Evolutionary conservation across 352 stramenopile genomes (phyloP).

Genomic region (Thraustotheca clavata): DNA sequence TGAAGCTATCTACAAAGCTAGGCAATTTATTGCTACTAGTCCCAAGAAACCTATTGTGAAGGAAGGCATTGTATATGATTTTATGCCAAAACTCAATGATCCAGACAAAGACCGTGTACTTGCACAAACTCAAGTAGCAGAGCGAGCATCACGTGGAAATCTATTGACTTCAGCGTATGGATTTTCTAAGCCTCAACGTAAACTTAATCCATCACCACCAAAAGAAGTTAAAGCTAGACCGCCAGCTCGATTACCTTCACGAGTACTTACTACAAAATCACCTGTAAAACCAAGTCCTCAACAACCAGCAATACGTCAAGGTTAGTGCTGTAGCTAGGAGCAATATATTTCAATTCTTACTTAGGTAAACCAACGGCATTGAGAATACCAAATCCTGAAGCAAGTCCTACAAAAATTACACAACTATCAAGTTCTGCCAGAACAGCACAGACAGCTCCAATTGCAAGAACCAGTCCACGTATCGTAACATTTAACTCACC

Average conservation of each 20-base stretch:
- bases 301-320: too few species aligned
- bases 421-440: too few species aligned
- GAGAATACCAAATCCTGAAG: too few species aligned
- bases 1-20: background rate
- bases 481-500: too few species aligned
- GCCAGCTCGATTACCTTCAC: background rate
- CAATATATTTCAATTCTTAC: too few species aligned
- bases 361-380: too few species aligned
- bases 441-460: too few species aligned
- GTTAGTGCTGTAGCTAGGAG: too few species aligned
- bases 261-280: background rate
- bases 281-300: background rate
- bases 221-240: background rate
- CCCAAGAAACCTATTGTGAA: background rate
- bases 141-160: background rate
- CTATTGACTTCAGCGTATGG: slow-evolving; percentile 9
- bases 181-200: background rate
- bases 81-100: background rate
- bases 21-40: background rate
- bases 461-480: too few species aligned
- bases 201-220: background rate
- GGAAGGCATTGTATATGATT: slow-evolving; percentile 7
- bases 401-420: too few species aligned
- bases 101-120: background rate
- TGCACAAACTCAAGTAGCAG: background rate